These are phyloP conservation scores for Phycomyces nitens DNA, from an alignment of 192 early-diverging fungal species.

Conservation along the genomic window DNA sequence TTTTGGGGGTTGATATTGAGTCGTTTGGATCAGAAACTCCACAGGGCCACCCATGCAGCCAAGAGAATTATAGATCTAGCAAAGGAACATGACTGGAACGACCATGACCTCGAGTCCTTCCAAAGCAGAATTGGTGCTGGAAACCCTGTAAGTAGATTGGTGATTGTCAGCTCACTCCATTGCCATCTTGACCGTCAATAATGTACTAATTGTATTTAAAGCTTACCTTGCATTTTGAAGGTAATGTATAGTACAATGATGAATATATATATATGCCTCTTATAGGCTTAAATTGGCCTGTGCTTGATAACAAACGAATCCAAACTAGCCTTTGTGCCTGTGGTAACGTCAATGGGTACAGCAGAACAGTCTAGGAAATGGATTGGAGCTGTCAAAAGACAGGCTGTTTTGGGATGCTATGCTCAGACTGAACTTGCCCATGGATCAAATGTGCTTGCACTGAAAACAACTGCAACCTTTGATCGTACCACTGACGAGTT, in stretches of 20 bases:
- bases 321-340: conserved; percentile 81
- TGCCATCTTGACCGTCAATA: background rate
- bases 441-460: conserved; percentile 70
- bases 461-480: conserved; percentile 78
- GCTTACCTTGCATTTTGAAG: conserved; percentile 34
- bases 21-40: too few species aligned
- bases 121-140: conserved; percentile 41
- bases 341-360: conserved; percentile 65
- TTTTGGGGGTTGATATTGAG: background rate
- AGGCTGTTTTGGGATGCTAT: conserved; percentile 79
- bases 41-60: conserved; percentile 9
- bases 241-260: conserved; percentile 28
- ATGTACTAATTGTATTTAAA: conserved; percentile 7
- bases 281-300: too few species aligned
- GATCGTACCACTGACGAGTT: conserved; percentile 74
- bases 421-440: conserved; percentile 79
- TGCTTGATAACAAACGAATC: too few species aligned
- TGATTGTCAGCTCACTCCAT: background rate
- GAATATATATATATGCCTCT: conserved; percentile 5
- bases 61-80: conserved; percentile 28
- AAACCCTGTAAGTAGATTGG: conserved; percentile 29
- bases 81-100: conserved; percentile 35
- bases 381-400: conserved; percentile 59
- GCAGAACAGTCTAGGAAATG: conserved; percentile 72
- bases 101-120: conserved; percentile 26